phyloP scores from a whole-genome alignment of 129 eudicot species.

The Mikania micrantha region DNA sequence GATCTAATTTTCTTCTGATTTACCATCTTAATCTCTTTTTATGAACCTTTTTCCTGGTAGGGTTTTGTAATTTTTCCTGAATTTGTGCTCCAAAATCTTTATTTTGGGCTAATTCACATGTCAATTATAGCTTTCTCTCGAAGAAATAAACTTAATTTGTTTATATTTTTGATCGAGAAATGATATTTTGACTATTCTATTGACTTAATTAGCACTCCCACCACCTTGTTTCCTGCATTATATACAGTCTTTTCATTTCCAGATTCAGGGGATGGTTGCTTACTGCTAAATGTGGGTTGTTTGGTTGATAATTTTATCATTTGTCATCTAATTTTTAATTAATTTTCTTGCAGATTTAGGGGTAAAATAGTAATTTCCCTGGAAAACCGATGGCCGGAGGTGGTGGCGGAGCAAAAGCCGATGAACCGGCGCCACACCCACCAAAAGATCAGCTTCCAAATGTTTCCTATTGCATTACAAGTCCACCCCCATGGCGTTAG shows the following conservation, averaged over 20 bases:
- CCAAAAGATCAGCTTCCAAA: slow-evolving; percentile 93
- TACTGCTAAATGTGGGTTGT: background rate
- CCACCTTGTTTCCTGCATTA: background rate
- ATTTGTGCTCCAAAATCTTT: slow-evolving; percentile 7
- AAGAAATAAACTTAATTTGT: slow-evolving; percentile 11
- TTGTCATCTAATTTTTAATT: slow-evolving; percentile 23
- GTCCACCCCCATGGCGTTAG: slow-evolving; percentile 98
- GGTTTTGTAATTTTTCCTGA: slow-evolving; percentile 17
- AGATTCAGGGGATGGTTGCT: slow-evolving; percentile 1
- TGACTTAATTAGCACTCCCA: slow-evolving; percentile 15
- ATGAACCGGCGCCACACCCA: slow-evolving; percentile 85
- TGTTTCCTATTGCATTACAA: slow-evolving; percentile 85
- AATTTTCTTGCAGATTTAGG: slow-evolving; percentile 30
- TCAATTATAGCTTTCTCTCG: slow-evolving; percentile 22
- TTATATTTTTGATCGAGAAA: slow-evolving; percentile 3
- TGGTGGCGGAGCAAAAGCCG: slow-evolving; percentile 58
- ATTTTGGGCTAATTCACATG: slow-evolving; percentile 14
- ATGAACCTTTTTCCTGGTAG: slow-evolving; percentile 19
- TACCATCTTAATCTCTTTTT: background rate
- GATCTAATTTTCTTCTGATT: background rate
- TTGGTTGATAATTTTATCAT: background rate
- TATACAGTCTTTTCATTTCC: background rate
- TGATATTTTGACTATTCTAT: background rate
- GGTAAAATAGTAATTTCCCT: slow-evolving; percentile 10
- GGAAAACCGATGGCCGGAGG: slow-evolving; percentile 59